These are phyloP conservation scores for Aspergillus eucalypticola DNA, from an alignment of 2,329 filamentous ascomycete species.

Conservation along the genomic window DNA sequence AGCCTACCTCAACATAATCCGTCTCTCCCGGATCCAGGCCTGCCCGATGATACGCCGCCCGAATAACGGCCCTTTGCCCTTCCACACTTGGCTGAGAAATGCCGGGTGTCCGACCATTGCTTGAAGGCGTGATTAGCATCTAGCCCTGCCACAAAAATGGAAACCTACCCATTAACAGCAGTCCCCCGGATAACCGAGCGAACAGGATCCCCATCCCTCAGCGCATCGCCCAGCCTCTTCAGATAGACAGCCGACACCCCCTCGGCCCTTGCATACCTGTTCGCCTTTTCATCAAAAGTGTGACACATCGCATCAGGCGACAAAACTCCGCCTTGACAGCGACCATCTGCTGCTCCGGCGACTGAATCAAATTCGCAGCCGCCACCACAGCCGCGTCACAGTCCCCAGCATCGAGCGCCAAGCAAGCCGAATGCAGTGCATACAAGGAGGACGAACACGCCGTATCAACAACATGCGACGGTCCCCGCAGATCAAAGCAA, in stretches of 20 bases:
- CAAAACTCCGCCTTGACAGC: conserved; percentile 34
- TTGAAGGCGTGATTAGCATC: neutral
- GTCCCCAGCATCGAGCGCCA: conserved; percentile 22
- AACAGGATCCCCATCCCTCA: conserved; percentile 8
- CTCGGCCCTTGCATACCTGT: conserved; percentile 15
- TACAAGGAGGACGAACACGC: conserved; percentile 43
- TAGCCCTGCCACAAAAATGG: neutral
- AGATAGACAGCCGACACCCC: conserved; percentile 9
- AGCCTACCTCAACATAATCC: conserved; percentile 1
- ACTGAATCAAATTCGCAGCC: conserved; percentile 25
- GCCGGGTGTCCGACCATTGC: neutral
- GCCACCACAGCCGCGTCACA: conserved; percentile 24
- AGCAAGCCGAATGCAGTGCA: conserved; percentile 41
- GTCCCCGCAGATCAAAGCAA: neutral
- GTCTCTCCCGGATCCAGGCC: neutral
- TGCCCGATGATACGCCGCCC: conserved; percentile 1
- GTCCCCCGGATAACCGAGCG: conserved; percentile 4
- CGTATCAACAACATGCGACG: conserved; percentile 29
- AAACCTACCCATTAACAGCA: conserved; percentile 1
- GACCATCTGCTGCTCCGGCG: conserved; percentile 19
- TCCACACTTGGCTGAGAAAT: conserved; percentile 4
- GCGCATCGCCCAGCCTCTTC: conserved; percentile 7
- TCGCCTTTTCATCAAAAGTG: conserved; percentile 7
- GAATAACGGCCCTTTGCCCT: neutral
- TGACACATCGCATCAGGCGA: conserved; percentile 31